Evolutionary conservation across 306 rosid genomes (phyloP).

Genomic region (Hippophae rhamnoides): DNA sequence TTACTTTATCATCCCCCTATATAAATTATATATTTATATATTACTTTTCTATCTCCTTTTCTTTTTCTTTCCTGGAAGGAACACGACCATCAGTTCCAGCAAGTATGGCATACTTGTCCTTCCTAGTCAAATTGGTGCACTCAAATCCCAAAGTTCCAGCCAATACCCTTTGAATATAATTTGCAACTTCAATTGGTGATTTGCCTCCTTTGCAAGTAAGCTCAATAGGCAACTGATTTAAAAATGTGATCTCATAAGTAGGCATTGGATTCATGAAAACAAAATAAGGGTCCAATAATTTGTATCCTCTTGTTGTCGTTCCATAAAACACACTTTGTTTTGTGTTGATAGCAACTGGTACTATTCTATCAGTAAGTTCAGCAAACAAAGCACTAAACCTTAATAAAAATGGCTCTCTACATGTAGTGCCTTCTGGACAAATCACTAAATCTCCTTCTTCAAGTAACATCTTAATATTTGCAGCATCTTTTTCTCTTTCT

Average conservation of each 20-base stretch:
- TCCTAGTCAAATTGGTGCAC: slow-evolving; percentile 84
- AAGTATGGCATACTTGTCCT: slow-evolving; percentile 68
- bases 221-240: background rate
- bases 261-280: background rate
- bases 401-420: background rate
- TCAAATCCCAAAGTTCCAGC: slow-evolving; percentile 82
- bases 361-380: background rate
- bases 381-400: background rate
- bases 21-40: too few relatives aligned
- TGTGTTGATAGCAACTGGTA: background rate
- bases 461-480: background rate
- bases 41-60: background rate
- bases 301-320: background rate
- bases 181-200: slow-evolving; percentile 75
- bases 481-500: background rate
- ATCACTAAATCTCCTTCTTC: background rate
- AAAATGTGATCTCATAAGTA: background rate
- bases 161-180: slow-evolving; percentile 73
- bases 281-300: background rate
- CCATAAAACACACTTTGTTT: background rate
- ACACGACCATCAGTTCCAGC: slow-evolving; percentile 87
- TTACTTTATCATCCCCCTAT: too few relatives aligned
- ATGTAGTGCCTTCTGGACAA: background rate
- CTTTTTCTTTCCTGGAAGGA: slow-evolving; percentile 38
- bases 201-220: slow-evolving; percentile 64